Evolutionary conservation across 139 green algal genomes (phyloP).

Genomic region (Chlorella ohadii): DNA sequence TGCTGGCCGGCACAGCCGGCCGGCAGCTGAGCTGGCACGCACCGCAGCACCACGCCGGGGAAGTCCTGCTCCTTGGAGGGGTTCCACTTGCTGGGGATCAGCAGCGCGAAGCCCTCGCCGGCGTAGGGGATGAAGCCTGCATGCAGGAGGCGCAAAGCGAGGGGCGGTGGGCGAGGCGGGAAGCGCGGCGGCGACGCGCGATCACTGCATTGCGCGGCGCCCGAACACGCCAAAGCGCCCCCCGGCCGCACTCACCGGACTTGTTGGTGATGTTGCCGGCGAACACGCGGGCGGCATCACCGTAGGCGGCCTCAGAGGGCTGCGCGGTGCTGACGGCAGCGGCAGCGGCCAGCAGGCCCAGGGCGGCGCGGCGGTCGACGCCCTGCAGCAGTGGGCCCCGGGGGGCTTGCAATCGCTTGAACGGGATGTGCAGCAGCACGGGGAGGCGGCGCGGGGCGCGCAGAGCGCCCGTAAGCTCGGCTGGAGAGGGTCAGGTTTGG

Average conservation of each 20-base stretch:
- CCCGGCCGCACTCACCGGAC: slow-evolving; percentile 54
- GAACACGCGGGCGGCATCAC: slow-evolving; percentile 93
- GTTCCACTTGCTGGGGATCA: slow-evolving; percentile 97
- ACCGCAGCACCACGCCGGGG: slow-evolving; percentile 72
- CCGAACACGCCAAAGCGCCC: not conserved
- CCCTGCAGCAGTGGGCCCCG: slow-evolving; percentile 13
- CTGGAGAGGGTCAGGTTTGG: not conserved
- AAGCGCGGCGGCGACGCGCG: not conserved
- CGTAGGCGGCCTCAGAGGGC: slow-evolving; percentile 83
- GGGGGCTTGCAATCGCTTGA: too few relatives aligned
- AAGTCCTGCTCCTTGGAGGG: slow-evolving; percentile 94
- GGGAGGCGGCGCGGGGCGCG: too few relatives aligned
- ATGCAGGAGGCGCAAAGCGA: not conserved
- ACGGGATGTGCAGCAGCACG: not conserved
- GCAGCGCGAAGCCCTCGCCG: slow-evolving; percentile 92
- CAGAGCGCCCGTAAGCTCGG: too few relatives aligned
- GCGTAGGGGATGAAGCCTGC: slow-evolving; percentile 91
- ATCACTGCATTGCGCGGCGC: not conserved
- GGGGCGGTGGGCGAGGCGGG: not conserved
- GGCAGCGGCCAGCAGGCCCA: slow-evolving; percentile 74
- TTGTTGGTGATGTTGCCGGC: slow-evolving; percentile 83
- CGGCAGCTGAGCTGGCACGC: not conserved
- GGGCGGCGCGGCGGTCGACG: slow-evolving; percentile 72
- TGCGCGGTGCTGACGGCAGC: slow-evolving; percentile 57
- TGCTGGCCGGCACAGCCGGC: not conserved